phyloP scores from a whole-genome alignment of 2,329 filamentous ascomycete species.

The Fusarium tanahbumbuense region DNA sequence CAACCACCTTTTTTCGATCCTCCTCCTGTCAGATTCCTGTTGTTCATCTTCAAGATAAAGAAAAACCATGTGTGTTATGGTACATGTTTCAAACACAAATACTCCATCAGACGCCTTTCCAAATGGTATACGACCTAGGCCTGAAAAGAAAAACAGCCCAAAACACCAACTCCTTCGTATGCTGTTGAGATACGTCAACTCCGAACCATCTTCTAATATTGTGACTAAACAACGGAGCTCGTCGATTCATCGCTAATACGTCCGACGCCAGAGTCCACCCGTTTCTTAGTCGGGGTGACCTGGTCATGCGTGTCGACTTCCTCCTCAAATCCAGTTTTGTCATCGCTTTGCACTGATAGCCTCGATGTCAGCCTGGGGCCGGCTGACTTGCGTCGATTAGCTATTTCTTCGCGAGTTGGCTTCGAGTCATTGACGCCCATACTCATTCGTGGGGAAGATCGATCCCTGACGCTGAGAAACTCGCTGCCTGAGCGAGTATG shows the following conservation, averaged over 20 bases:
- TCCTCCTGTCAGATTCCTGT: constrained; percentile 16
- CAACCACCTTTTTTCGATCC: constrained; percentile 8
- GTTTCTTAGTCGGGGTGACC: constrained; percentile 45
- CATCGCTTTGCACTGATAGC: constrained; percentile 38
- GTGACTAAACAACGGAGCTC: constrained; percentile 25
- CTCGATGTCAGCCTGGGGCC: constrained; percentile 41
- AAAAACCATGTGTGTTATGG: constrained; percentile 37
- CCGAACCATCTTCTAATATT: constrained; percentile 8
- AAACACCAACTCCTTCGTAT: constrained; percentile 42
- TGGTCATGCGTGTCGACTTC: constrained; percentile 33
- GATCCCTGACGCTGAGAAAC: constrained; percentile 51
- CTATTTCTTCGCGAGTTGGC: constrained; percentile 43
- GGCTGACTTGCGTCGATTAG: constrained; percentile 48
- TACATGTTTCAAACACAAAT: constrained; percentile 35
- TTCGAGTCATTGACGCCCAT: constrained; percentile 47
- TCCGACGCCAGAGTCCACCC: constrained; percentile 51
- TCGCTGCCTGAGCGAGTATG: constrained; percentile 54
- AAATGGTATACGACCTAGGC: constrained; percentile 29
- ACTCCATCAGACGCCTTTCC: constrained; percentile 40
- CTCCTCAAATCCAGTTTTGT: constrained; percentile 36
- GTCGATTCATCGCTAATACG: constrained; percentile 48
- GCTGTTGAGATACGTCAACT: constrained; percentile 31
- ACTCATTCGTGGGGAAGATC: constrained; percentile 47
- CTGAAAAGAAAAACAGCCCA: constrained; percentile 9
- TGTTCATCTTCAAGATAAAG: constrained; percentile 20